Conservation (phyloP, 2,329 filamentous ascomycete species). For the Diaporthe citriasiana region DNA sequence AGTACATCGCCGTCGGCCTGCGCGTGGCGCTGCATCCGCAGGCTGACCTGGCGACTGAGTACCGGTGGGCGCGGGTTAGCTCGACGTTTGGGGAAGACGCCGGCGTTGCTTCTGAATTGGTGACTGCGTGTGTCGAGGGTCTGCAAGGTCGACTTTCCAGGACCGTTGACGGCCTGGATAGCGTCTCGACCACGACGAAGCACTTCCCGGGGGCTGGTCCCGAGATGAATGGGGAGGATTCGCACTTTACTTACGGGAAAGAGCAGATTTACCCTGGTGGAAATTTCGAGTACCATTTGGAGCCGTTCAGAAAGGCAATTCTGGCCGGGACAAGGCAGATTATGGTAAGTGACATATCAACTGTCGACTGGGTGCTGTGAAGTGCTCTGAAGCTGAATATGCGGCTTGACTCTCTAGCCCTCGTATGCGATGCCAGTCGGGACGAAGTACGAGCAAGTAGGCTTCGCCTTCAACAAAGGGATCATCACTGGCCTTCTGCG, state of each 20-base stretch:
- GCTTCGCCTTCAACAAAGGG: conserved; percentile 65
- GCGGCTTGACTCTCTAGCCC: conserved; percentile 14
- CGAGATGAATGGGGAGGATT: conserved; percentile 64
- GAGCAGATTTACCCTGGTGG: conserved; percentile 65
- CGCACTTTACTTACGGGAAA: conserved; percentile 66
- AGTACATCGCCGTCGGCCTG: conserved; percentile 59
- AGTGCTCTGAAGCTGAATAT: neutral
- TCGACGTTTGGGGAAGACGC: conserved; percentile 65
- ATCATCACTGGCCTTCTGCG: conserved; percentile 65
- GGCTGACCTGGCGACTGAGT: conserved; percentile 65
- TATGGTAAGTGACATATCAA: conserved; percentile 51
- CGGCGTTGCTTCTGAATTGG: conserved; percentile 53
- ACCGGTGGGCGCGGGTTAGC: conserved; percentile 62
- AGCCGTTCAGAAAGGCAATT: conserved; percentile 65
- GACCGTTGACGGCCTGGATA: conserved; percentile 54
- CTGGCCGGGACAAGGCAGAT: conserved; percentile 64
- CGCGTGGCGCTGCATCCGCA: conserved; percentile 64
- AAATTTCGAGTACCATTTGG: conserved; percentile 65
- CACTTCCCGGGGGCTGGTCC: conserved; percentile 68
- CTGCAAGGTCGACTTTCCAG: conserved; percentile 55
- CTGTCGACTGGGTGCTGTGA: neutral
- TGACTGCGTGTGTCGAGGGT: conserved; percentile 62
- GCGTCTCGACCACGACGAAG: conserved; percentile 64
- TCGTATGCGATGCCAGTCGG: conserved; percentile 54
- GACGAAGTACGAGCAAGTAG: conserved; percentile 61